Conservation (phyloP, 441 rosid species). For the Aquilaria agallochum region DNA sequence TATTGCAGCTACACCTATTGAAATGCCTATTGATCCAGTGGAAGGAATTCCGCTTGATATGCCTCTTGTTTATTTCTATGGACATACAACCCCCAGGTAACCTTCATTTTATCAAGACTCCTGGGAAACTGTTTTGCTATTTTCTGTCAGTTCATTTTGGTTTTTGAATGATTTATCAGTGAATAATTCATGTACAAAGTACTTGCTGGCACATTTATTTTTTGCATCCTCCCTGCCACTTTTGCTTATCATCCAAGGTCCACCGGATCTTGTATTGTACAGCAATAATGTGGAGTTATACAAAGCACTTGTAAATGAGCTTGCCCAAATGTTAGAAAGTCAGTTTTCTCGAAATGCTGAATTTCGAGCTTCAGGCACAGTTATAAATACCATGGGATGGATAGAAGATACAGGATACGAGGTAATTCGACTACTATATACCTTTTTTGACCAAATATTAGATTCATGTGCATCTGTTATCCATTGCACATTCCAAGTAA, state of each 20-base stretch:
- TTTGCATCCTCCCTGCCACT: too few species aligned
- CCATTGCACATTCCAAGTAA: too few species aligned
- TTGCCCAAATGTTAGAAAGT: conserved; percentile 73
- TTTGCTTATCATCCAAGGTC: background rate
- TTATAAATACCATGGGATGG: conserved; percentile 98
- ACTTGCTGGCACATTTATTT: background rate
- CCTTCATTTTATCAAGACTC: conserved; percentile 25
- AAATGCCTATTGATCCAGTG: conserved; percentile 89
- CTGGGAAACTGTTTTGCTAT: conserved; percentile 35
- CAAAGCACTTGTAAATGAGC: conserved; percentile 75
- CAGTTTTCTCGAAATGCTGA: conserved; percentile 69
- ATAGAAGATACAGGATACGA: conserved; percentile 88
- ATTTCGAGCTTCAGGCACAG: conserved; percentile 85
- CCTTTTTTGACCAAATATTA: too few species aligned
- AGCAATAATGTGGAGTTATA: conserved; percentile 75
- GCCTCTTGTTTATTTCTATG: conserved; percentile 85
- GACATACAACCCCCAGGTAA: conserved; percentile 78
- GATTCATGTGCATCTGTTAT: too few species aligned
- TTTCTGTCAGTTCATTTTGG: conserved; percentile 3
- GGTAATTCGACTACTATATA: conserved; percentile 28
- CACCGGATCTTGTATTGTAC: conserved; percentile 17
- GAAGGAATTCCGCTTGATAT: conserved; percentile 89
- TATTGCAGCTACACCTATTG: conserved; percentile 89
- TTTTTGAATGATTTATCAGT: background rate
- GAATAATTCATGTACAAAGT: too few species aligned